Evolutionary conservation across 2,329 filamentous ascomycete species (phyloP).

Genomic region (Catunica adiposa): DNA sequence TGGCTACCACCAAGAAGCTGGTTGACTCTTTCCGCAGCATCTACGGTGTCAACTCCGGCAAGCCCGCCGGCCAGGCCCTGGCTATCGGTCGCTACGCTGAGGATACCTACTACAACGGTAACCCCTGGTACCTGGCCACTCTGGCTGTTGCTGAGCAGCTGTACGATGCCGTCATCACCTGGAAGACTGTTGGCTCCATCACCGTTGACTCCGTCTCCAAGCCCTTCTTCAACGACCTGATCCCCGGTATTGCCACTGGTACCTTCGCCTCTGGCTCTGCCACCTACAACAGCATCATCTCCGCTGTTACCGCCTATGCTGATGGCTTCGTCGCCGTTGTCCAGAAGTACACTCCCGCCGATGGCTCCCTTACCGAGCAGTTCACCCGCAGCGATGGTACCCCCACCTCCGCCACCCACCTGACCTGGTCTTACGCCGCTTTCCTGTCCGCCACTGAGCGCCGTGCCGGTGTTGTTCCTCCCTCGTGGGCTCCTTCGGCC

Average conservation of each 20-base stretch:
- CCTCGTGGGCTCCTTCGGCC: constrained; percentile 35
- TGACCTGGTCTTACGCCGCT: constrained; percentile 60
- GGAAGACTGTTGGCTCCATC: constrained; percentile 46
- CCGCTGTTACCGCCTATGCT: constrained; percentile 40
- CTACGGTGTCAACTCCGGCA: constrained; percentile 53
- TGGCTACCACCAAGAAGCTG: constrained; percentile 62
- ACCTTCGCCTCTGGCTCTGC: constrained; percentile 37
- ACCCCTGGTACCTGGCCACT: constrained; percentile 68
- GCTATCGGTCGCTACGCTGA: constrained; percentile 53
- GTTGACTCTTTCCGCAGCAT: constrained; percentile 58
- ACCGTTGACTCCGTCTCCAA: constrained; percentile 48
- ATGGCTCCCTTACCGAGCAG: constrained; percentile 53
- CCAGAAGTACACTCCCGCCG: constrained; percentile 41
- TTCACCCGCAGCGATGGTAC: constrained; percentile 36
- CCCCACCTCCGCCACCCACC: constrained; percentile 46
- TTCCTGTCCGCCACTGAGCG: constrained; percentile 48
- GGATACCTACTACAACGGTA: constrained; percentile 60
- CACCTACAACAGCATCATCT: constrained; percentile 38
- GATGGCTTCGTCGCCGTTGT: constrained; percentile 47
- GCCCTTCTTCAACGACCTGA: constrained; percentile 53
- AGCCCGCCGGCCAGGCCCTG: constrained; percentile 40
- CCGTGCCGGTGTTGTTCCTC: constrained; percentile 37
- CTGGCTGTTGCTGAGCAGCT: constrained; percentile 66
- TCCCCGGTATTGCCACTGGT: constrained; percentile 40
- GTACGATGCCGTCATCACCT: constrained; percentile 59